Conservation (phyloP, 768 basidiomycete species). For the Leccinum sublutescens region DNA sequence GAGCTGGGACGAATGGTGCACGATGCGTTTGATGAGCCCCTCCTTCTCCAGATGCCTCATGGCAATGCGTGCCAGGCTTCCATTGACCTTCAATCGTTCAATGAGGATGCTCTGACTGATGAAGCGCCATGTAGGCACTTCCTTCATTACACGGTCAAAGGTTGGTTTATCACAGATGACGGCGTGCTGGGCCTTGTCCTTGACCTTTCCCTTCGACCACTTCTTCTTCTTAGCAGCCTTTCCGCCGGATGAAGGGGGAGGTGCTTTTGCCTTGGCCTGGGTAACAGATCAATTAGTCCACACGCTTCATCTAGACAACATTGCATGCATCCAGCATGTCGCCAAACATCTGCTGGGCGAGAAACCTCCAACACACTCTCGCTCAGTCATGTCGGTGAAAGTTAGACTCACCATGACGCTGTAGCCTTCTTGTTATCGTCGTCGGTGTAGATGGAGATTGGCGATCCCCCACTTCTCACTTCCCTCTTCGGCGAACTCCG, state of each 20-base stretch:
- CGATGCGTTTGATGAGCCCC: constrained; percentile 91
- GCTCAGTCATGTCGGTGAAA: background rate
- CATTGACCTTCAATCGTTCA: constrained; percentile 97
- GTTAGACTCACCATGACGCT: constrained; percentile 31
- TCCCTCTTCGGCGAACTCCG: constrained; percentile 21
- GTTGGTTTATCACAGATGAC: constrained; percentile 92
- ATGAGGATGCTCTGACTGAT: constrained; percentile 98
- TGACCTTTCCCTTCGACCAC: constrained; percentile 99
- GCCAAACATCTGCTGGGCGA: constrained; percentile 3
- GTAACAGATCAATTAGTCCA: constrained; percentile 11
- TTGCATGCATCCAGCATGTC: constrained; percentile 23
- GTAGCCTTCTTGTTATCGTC: constrained; percentile 23
- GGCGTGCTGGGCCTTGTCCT: constrained; percentile 99
- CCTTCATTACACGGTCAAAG: constrained; percentile 94
- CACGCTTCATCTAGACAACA: constrained; percentile 18
- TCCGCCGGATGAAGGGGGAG: constrained; percentile 64
- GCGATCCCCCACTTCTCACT: background rate
- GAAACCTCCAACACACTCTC: background rate
- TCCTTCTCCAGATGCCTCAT: constrained; percentile 94
- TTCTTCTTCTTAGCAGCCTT: constrained; percentile 99
- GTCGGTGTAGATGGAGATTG: constrained; percentile 25
- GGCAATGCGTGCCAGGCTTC: constrained; percentile 86
- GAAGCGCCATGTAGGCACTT: constrained; percentile 98
- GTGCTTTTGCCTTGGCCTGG: constrained; percentile 79
- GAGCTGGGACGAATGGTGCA: constrained; percentile 92